Conservation (phyloP, 176 grass and related monocot species). For the Tillandsia leiboldiana region DNA sequence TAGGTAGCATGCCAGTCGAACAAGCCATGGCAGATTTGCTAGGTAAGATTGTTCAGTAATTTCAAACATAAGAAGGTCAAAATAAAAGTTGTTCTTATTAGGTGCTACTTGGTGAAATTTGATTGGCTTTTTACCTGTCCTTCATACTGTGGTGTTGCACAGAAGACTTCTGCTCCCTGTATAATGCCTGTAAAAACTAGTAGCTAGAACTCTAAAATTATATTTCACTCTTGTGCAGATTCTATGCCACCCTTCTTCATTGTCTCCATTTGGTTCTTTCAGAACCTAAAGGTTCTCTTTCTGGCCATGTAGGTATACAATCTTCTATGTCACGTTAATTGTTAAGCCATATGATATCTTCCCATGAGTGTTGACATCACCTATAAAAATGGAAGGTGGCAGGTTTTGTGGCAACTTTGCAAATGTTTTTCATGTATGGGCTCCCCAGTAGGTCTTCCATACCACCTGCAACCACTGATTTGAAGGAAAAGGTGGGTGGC, state of each 20-base stretch:
- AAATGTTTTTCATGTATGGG: constrained; percentile 77
- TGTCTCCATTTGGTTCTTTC: constrained; percentile 79
- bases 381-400: constrained; percentile 65
- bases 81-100: too few species aligned
- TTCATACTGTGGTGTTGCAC: too few species aligned
- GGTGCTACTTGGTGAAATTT: too few species aligned
- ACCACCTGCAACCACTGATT: constrained; percentile 17
- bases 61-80: too few species aligned
- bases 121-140: too few species aligned
- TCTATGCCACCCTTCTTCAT: constrained; percentile 60
- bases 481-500: constrained; percentile 30
- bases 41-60: too few species aligned
- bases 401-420: constrained; percentile 77
- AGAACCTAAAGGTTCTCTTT: constrained; percentile 63
- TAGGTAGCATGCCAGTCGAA: too few species aligned
- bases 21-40: too few species aligned
- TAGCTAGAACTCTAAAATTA: not conserved
- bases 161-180: too few species aligned
- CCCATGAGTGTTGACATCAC: constrained; percentile 24
- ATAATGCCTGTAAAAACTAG: not conserved
- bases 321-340: constrained; percentile 10
- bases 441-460: constrained; percentile 39
- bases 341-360: constrained; percentile 5
- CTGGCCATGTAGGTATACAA: constrained; percentile 73
- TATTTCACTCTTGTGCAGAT: constrained; percentile 35